Evolutionary conservation across 2,329 filamentous ascomycete species (phyloP).

Genomic region (Dothiorella sarmentorum): DNA sequence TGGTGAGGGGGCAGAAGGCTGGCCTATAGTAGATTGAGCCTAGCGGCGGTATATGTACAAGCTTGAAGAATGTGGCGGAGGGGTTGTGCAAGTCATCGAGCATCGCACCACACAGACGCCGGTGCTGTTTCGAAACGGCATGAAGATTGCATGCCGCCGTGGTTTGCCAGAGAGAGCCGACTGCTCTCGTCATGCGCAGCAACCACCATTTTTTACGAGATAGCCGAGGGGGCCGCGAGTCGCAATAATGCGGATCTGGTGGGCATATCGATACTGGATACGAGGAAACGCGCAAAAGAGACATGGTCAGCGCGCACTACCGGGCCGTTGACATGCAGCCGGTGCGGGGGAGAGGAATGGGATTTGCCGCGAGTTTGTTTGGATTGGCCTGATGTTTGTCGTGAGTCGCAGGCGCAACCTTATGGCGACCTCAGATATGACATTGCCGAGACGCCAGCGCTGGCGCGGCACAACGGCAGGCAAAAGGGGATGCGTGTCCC

Average conservation of each 20-base stretch:
- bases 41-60: neutral
- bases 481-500: neutral
- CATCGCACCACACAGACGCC: neutral
- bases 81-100: neutral
- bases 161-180: neutral
- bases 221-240: neutral
- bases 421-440: neutral
- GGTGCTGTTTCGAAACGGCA: neutral
- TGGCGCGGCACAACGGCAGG: neutral
- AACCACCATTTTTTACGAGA: too few species aligned
- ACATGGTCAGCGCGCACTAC: constrained; percentile 8
- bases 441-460: neutral
- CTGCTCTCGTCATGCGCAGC: neutral
- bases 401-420: neutral
- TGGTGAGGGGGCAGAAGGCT: neutral
- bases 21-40: neutral
- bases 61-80: neutral
- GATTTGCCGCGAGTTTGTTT: neutral
- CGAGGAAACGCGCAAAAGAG: constrained; percentile 5
- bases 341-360: neutral
- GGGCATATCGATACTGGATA: neutral
- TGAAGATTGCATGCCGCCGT: neutral
- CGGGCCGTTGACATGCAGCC: constrained; percentile 4
- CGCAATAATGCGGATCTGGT: neutral
- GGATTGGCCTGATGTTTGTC: constrained; percentile 2